Evolutionary conservation across 306 rosid species (phyloP).

Genomic region (Echinosophora koreensis): DNA sequence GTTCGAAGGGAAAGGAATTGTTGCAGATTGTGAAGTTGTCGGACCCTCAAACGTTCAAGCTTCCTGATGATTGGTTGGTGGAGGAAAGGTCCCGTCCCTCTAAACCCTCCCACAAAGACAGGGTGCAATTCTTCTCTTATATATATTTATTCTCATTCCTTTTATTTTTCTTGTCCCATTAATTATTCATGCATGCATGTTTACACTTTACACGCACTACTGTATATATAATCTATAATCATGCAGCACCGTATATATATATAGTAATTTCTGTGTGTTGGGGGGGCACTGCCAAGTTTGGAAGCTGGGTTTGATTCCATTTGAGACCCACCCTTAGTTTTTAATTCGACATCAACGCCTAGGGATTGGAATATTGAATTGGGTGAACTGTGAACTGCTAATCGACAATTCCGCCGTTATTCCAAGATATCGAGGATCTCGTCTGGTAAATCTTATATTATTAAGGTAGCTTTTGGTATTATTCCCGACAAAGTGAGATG

Average conservation of each 20-base stretch:
- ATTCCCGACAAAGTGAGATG: too few relatives aligned
- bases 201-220: not conserved
- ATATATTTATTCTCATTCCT: not conserved
- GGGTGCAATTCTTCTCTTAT: constrained; percentile 36
- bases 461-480: too few relatives aligned
- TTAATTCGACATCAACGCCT: not conserved
- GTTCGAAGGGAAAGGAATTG: constrained; percentile 12
- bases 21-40: constrained; percentile 38
- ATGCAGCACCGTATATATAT: too few relatives aligned
- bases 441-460: too few relatives aligned
- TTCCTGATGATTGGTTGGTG: constrained; percentile 65
- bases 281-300: too few relatives aligned
- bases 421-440: too few relatives aligned
- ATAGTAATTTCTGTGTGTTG: not conserved
- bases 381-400: not conserved
- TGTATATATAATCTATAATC: not conserved
- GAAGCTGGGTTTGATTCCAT: not conserved
- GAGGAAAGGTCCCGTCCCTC: constrained; percentile 52
- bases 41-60: constrained; percentile 19
- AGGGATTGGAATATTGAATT: not conserved
- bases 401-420: too few relatives aligned
- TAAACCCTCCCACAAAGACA: constrained; percentile 45
- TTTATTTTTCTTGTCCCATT: not conserved
- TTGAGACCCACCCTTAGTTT: not conserved
- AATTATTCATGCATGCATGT: constrained; percentile 31